phyloP scores from a whole-genome alignment of 2,329 filamentous ascomycete genomes.

The Talaromyces pinophilus region DNA sequence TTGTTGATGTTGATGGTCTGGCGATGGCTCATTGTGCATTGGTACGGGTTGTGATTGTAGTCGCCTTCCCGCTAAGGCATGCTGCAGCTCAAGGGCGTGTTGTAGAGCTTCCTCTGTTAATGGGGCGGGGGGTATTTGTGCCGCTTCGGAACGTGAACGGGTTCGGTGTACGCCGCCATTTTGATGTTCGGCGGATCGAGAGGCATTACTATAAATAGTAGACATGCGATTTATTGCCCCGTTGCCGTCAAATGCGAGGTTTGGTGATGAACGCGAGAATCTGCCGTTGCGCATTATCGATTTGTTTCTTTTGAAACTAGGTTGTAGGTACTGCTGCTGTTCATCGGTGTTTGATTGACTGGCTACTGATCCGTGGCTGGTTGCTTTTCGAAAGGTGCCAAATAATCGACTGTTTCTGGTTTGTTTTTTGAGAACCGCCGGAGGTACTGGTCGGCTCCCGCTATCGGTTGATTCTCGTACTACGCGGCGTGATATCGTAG shows the following conservation, averaged over 20 bases:
- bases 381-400: slow-evolving; percentile 18
- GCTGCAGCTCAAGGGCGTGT: not conserved
- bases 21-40: not conserved
- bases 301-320: not conserved
- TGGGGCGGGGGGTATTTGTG: slow-evolving; percentile 21
- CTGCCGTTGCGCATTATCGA: slow-evolving; percentile 18
- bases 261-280: slow-evolving; percentile 23
- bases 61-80: not conserved
- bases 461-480: slow-evolving; percentile 2
- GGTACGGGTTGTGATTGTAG: slow-evolving; percentile 6
- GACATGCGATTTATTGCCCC: slow-evolving; percentile 20
- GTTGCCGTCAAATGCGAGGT: slow-evolving; percentile 12
- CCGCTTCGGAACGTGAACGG: slow-evolving; percentile 28
- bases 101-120: slow-evolving; percentile 22
- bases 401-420: slow-evolving; percentile 17
- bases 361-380: slow-evolving; percentile 8
- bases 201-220: slow-evolving; percentile 23
- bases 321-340: not conserved
- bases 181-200: slow-evolving; percentile 20
- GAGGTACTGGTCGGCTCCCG: not conserved
- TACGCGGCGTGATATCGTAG: not conserved
- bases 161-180: slow-evolving; percentile 21
- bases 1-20: not conserved
- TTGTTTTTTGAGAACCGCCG: not conserved
- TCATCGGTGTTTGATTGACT: slow-evolving; percentile 13